A percentile compares a stretch with the other conserved stretches of the same genome.
These are phyloP conservation scores for Excoecaria cochinchinensis DNA, from an alignment of 345 rosid species.

Conservation along the genomic window DNA sequence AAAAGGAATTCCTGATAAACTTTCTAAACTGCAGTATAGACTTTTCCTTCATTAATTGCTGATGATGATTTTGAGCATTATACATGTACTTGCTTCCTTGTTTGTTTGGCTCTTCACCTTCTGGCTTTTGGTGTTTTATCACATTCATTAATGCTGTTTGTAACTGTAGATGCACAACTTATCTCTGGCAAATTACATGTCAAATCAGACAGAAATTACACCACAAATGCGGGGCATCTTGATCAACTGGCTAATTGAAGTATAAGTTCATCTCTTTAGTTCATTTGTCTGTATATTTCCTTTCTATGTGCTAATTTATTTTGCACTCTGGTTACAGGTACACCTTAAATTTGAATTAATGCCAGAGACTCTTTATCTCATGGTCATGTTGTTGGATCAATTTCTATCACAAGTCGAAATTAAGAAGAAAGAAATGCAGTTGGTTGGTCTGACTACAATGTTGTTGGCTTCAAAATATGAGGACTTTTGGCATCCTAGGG, in stretches of 20 bases:
- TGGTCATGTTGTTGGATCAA: constrained; percentile 67
- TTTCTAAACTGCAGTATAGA: too few relatives aligned
- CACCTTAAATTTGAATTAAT: constrained; percentile 83
- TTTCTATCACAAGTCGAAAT: constrained; percentile 78
- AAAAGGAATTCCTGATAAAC: too few relatives aligned
- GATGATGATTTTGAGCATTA: too few relatives aligned
- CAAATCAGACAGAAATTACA: constrained; percentile 55
- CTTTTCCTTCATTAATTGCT: too few relatives aligned
- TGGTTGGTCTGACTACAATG: constrained; percentile 85
- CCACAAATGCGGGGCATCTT: constrained; percentile 80
- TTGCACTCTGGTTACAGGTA: constrained; percentile 49
- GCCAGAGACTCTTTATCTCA: constrained; percentile 90
- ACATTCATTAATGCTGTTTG: constrained; percentile 5
- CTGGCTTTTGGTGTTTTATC: neutral
- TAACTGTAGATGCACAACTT: constrained; percentile 58
- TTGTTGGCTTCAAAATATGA: constrained; percentile 92
- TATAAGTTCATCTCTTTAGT: constrained; percentile 26
- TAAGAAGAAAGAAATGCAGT: constrained; percentile 77
- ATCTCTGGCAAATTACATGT: constrained; percentile 55
- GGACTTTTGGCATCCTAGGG: constrained; percentile 98
- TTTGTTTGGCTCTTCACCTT: neutral
- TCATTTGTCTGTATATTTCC: constrained; percentile 14
- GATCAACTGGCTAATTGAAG: constrained; percentile 97
- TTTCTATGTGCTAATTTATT: constrained; percentile 13
- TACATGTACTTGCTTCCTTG: neutral